These are phyloP conservation scores for Cercospora canescens DNA, from an alignment of 2,329 filamentous ascomycete genomes.

Conservation along the genomic window DNA sequence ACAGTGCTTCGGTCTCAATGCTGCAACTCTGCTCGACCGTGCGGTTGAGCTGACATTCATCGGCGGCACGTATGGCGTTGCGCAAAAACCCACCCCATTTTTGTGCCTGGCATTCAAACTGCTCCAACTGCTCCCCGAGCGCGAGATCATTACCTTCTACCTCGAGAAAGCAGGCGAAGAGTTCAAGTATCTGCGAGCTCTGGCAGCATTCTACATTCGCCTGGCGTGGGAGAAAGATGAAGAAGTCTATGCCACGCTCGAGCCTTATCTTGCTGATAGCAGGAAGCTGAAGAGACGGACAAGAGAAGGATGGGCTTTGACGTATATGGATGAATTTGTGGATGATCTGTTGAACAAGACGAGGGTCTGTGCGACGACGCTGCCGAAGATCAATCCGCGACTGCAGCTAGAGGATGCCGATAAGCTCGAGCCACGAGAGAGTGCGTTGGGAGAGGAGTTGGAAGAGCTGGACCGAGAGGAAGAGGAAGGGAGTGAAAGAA, in stretches of 20 bases:
- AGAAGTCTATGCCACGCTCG: conserved; percentile 76
- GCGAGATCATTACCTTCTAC: conserved; percentile 78
- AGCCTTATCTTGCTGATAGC: conserved; percentile 78
- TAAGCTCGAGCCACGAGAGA: conserved; percentile 79
- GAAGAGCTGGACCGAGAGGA: conserved; percentile 69
- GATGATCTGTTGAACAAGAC: conserved; percentile 89
- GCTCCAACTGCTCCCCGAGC: conserved; percentile 79
- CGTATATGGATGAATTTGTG: conserved; percentile 87
- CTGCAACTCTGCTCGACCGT: conserved; percentile 77
- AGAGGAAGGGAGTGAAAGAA: conserved; percentile 35
- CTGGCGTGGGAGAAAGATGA: conserved; percentile 80
- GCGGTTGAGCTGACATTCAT: conserved; percentile 82
- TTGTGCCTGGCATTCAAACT: conserved; percentile 94
- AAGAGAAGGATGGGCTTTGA: conserved; percentile 72
- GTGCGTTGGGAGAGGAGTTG: conserved; percentile 74
- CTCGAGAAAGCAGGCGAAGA: conserved; percentile 70
- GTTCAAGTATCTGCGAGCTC: conserved; percentile 78
- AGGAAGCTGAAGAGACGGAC: conserved; percentile 79
- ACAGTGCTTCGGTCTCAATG: conserved; percentile 94
- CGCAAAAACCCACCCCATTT: conserved; percentile 88
- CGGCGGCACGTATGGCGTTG: conserved; percentile 81
- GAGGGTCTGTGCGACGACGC: conserved; percentile 82
- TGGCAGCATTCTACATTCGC: conserved; percentile 91
- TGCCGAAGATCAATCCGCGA: conserved; percentile 87
- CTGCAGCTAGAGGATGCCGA: conserved; percentile 86